phyloP scores from a whole-genome alignment of 2,329 filamentous ascomycete genomes.

The Stagonosporopsis cucurbitacearum region DNA sequence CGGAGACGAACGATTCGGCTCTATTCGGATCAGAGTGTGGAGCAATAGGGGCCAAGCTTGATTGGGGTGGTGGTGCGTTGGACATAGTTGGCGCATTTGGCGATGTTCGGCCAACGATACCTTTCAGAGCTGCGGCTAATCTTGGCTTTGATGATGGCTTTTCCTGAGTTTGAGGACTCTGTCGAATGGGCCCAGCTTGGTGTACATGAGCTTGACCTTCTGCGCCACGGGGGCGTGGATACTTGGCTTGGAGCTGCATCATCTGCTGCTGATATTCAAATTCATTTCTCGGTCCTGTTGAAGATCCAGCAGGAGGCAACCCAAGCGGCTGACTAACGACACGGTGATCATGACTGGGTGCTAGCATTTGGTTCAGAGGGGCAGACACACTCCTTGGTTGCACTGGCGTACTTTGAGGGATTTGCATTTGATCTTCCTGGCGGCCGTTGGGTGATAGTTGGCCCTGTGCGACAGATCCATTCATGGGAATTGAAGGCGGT shows the following conservation, averaged over 20 bases:
- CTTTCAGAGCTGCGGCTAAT: slow-evolving; percentile 57
- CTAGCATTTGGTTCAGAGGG: slow-evolving; percentile 15
- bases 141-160: slow-evolving; percentile 36
- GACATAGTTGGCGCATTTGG: slow-evolving; percentile 18
- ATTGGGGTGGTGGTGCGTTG: not conserved
- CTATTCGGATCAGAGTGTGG: not conserved
- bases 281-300: slow-evolving; percentile 31
- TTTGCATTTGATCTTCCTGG: slow-evolving; percentile 10
- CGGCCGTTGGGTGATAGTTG: not conserved
- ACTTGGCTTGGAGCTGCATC: slow-evolving; percentile 42
- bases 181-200: slow-evolving; percentile 35
- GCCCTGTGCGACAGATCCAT: not conserved
- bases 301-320: slow-evolving; percentile 16
- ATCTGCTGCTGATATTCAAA: slow-evolving; percentile 42
- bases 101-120: slow-evolving; percentile 34
- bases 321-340: slow-evolving; percentile 18
- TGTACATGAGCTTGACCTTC: slow-evolving; percentile 50
- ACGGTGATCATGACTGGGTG: slow-evolving; percentile 23
- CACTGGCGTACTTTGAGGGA: not conserved
- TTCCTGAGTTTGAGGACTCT: slow-evolving; percentile 31
- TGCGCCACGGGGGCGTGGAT: slow-evolving; percentile 51
- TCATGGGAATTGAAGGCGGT: not conserved
- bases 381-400: slow-evolving; percentile 19
- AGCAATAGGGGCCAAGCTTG: not conserved
- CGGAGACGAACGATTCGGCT: slow-evolving; percentile 23